A percentile compares a stretch with the other conserved stretches of the same genome.
These are phyloP conservation scores for Marasmius sp. DNA, from an alignment of 1,284 basidiomycete genomes.

Conservation along the genomic window DNA sequence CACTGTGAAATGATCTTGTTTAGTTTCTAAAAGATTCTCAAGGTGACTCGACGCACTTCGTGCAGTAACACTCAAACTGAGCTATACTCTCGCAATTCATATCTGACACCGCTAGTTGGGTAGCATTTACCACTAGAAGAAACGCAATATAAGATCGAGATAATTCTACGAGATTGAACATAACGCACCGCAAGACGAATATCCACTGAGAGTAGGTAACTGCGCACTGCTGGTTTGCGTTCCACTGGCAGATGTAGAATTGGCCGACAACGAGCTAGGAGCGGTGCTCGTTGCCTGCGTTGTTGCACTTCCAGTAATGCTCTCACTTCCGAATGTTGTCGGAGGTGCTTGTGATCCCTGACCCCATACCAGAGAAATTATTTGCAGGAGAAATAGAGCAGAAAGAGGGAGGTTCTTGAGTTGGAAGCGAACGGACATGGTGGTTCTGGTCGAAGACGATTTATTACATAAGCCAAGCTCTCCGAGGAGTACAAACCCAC, in stretches of 20 bases:
- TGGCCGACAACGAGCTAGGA: neutral
- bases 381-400: neutral
- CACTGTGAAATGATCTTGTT: slow-evolving; percentile 15
- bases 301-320: slow-evolving; percentile 6
- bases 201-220: slow-evolving; percentile 31
- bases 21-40: neutral
- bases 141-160: neutral
- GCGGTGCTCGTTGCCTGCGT: neutral
- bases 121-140: slow-evolving; percentile 34
- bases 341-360: slow-evolving; percentile 13
- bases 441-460: neutral
- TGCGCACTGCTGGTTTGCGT: slow-evolving; percentile 20
- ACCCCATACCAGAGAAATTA: neutral
- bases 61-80: slow-evolving; percentile 41
- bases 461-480: neutral
- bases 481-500: neutral
- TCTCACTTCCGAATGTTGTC: slow-evolving; percentile 1
- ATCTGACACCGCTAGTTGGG: slow-evolving; percentile 28
- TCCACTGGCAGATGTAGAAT: neutral
- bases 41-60: slow-evolving; percentile 24
- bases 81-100: slow-evolving; percentile 37
- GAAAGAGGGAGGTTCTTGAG: slow-evolving; percentile 1
- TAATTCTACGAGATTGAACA: neutral
- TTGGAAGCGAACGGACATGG: neutral
- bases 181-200: slow-evolving; percentile 31